Evolutionary conservation across 805 yeast species (phyloP).

Genomic region (Hanseniaspora guilliermondii): DNA sequence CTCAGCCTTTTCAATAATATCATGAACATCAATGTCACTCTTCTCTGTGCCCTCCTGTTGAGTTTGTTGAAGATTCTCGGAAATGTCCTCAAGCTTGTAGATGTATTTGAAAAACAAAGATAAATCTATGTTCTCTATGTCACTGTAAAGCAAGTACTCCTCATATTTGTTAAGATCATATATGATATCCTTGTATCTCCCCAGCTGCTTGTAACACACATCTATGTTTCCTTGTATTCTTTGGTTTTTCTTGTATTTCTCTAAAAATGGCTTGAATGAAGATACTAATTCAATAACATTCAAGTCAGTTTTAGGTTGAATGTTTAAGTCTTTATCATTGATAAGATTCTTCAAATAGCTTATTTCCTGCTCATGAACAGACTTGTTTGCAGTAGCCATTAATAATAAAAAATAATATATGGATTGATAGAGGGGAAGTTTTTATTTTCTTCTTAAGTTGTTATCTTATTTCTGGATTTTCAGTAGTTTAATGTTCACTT

Average conservation of each 20-base stretch:
- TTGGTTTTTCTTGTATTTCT: constrained; percentile 19
- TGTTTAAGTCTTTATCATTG: background rate
- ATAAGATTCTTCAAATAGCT: background rate
- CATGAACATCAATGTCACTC: constrained; percentile 14
- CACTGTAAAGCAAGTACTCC: constrained; percentile 3
- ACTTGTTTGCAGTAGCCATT: background rate
- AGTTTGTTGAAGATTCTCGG: constrained; percentile 32
- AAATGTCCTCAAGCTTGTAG: constrained; percentile 35
- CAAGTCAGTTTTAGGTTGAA: background rate
- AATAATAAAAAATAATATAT: too few relatives aligned
- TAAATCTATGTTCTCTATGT: constrained; percentile 14
- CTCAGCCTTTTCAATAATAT: constrained; percentile 7
- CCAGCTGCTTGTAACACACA: background rate
- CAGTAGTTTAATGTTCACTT: too few relatives aligned
- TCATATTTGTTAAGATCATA: constrained; percentile 11
- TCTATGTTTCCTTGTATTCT: constrained; percentile 8
- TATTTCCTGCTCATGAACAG: background rate
- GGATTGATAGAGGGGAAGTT: too few relatives aligned
- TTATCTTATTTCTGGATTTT: too few relatives aligned
- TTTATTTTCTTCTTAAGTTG: too few relatives aligned
- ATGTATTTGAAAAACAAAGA: constrained; percentile 32
- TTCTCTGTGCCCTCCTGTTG: background rate
- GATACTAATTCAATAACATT: background rate
- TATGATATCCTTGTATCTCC: constrained; percentile 10
- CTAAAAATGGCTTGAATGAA: constrained; percentile 13